Evolutionary conservation across 306 rosid species (phyloP), one percentile per base, ranked within the genome.

Genomic region (Fagus sylvatica): DNA sequence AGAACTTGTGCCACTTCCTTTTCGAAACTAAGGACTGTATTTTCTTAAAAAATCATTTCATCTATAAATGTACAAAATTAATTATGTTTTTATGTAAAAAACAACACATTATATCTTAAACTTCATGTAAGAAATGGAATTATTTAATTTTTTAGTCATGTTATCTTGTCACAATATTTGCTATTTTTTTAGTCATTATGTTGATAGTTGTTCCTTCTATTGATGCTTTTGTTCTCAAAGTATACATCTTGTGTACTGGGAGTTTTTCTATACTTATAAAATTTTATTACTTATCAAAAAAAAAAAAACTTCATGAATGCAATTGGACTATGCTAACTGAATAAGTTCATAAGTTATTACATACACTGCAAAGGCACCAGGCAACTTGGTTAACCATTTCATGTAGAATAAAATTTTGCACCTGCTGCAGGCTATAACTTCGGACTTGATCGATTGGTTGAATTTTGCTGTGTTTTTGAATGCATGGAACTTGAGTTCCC

Each of bases 371-470:
- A 12, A 60, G 30, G 67, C 39, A 4, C 67, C 30, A 28, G 40
- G 7, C 67, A 32, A 32, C 39, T 60, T 30, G 7, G 17, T 10
- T 60, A 30, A 32, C 34, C 67, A 37, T 37, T 65, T 65, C 32
- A 17, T 39, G 4, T 36, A 39, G 40, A 39, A 22, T 36, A 37
- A 65, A 16, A 6, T 66, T 66, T 40, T 39, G 49, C 32, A 40
- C 73, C 71, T 71, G 46, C 80, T 80, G 81, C 92, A 96, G 99
- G 93, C 83, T 73, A 84, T 91, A 69, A 90, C 89, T 78, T 53
- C 84, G 30, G 84, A 91, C 89, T 86, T 91, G 90, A 86, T 91
- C 19, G 94, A 91, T 84, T 96, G 99, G 98, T 80, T 96, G 77
- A 96, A 83, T 82, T 96, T 96, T 79, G 84, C 86, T 32, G 94